Base-by-base conservation (phyloP, 1,139 yeast genomes). In the Pichia sp. region DNA sequence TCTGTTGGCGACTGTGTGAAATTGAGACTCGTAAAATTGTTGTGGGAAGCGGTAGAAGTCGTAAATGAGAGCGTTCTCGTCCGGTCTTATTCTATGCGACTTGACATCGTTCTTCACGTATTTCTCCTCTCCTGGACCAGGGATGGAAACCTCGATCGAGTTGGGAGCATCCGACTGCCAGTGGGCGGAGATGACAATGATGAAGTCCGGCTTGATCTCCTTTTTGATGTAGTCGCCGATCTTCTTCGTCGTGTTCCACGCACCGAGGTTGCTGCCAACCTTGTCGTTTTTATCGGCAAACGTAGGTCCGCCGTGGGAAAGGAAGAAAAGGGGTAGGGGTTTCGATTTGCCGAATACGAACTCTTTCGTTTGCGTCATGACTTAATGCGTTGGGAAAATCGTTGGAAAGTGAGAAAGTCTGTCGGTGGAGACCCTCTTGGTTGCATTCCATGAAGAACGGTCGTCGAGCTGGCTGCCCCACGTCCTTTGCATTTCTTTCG, bases 271-370 rank as follows among this genome's bases (percentile, higher is more conserved):
- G 3, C 82, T 77, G 21, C 75, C 74, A 44, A 63, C 57, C 31
- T 68, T 68, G 36, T 75, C 75, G 21, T 70, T 66, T 60, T 82
- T 77, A 74, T 84, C 78, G n/a, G 63, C 63, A 65, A 86, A 84
- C 1, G 84, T 80, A 3, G 95, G 95, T 1, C 90, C 91, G 3
- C 95, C 95, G 67, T 87, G 95, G 31, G 88, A 81, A 50, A 85
- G 65, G 66, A 86, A 87, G 63, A 71, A 83, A 1, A 82, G 75
- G 6, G 95, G 91, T 62, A 71, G 40, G 44, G 58, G 55, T 12
- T 48, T 48, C 5, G 66, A 54, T 19, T 55, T 51, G 9, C 51
- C 56, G 39, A 62, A 60, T 3, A 36, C 30, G 37, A 62, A 63
- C 40, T 55, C 51, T 40, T 57, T 57, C 25, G 41, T 19, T 16